Base-by-base conservation (phyloP, 108 stramenopile species). In the Tribonema minus region DNA sequence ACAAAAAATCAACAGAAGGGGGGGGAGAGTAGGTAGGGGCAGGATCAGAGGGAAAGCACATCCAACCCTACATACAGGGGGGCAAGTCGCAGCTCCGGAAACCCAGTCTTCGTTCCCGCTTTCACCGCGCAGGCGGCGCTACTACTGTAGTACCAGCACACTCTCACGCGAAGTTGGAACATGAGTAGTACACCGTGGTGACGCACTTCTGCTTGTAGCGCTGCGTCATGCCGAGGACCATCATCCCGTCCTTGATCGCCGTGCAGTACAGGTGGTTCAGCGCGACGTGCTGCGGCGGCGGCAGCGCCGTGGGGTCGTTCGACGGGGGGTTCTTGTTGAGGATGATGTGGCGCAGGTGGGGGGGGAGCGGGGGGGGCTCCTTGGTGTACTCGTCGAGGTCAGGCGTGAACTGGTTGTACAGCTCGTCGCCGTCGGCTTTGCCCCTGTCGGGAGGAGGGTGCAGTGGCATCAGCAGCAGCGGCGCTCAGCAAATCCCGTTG, bases 201-300 rank as follows among this genome's bases (percentile, higher is more conserved):
- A 93, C 92, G 74, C 92, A 95, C 80, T 97, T 99, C 30, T 91
- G 91, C 76, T 91, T 91, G 91, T 92, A 97, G 30, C 98, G 86
- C 68, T 94, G 93, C 40, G 98, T 97, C 82, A 96, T 93, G 60
- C 96, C 96, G 72, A 97, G 86, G 7, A 97, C 98, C 98, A 99
- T 97, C 93, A 97, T 96, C 67, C 95, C 94, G 85, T 97, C 98
- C 83, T 93, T 93, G 64, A 97, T 99, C 61, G 98, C 98, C 0
- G 96, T 97, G 80, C 98, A 99, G 84, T 99, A 99, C 67, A 99
- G 85, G 83, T 99, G 98, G 87, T 97, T 96, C 68, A 99, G 84
- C 0, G 98, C 94, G 38, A 99, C 98, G 85, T 96, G 95, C 84
- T 96, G 94, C 32, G 98, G 98, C 60, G 93, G 91, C 7, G 95